Evolutionary conservation across 352 stramenopile genomes (phyloP).

Genomic region (Blastocystis sp.): DNA sequence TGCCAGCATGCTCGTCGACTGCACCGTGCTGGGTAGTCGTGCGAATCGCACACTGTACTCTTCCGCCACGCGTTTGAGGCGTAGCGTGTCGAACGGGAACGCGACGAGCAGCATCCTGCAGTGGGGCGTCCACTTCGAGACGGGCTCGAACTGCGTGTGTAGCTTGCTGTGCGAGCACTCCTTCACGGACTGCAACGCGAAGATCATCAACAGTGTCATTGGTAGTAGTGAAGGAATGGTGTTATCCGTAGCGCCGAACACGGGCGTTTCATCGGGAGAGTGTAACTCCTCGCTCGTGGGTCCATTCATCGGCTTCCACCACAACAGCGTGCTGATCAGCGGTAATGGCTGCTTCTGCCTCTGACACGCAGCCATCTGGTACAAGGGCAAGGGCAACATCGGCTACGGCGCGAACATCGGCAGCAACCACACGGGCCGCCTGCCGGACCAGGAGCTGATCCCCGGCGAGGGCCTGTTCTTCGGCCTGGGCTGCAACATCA

Average conservation of each 20-base stretch:
- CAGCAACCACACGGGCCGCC: constrained; percentile 88
- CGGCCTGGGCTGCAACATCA: constrained; percentile 86
- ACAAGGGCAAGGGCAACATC: constrained; percentile 85
- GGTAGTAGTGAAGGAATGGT: background rate
- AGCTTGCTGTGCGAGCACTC: constrained; percentile 80
- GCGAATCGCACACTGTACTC: constrained; percentile 77
- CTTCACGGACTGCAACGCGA: constrained; percentile 79
- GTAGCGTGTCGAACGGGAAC: constrained; percentile 71
- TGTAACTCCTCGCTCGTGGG: constrained; percentile 85
- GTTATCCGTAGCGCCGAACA: constrained; percentile 77
- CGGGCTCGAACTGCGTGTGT: constrained; percentile 77
- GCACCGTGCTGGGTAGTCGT: constrained; percentile 78
- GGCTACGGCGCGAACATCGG: constrained; percentile 90
- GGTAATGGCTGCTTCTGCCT: background rate
- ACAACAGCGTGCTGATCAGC: constrained; percentile 85
- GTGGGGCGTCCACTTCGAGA: constrained; percentile 73
- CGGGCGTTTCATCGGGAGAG: constrained; percentile 82
- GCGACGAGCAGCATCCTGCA: constrained; percentile 72
- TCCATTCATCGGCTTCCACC: constrained; percentile 89
- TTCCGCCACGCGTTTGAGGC: background rate
- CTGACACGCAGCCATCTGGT: constrained; percentile 79
- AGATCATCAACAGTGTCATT: constrained; percentile 82
- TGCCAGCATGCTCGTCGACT: constrained; percentile 76
- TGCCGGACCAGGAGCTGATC: constrained; percentile 83
- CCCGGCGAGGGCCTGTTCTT: constrained; percentile 91